Conservation (phyloP, 2,329 filamentous ascomycete genomes). For the Epichloe baconii region DNA sequence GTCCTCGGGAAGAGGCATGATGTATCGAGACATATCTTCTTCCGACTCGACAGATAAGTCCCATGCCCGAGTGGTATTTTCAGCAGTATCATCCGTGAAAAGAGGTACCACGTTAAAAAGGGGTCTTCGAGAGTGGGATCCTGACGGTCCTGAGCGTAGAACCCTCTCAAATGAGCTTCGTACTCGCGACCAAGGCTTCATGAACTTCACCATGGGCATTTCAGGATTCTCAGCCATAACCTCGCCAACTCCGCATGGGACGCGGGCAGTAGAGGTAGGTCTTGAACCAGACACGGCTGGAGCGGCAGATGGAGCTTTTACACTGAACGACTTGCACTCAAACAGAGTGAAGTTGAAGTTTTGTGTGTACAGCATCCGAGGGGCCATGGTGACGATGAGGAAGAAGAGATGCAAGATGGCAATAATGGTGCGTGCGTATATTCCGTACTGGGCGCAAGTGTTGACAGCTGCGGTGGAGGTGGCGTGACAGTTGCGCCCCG, state of each 20-base stretch:
- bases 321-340: too few relatives aligned
- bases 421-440: not conserved
- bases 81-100: constrained; percentile 42
- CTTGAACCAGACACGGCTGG: constrained; percentile 22
- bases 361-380: too few relatives aligned
- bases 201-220: constrained; percentile 40
- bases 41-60: constrained; percentile 42
- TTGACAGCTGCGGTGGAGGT: not conserved
- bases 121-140: constrained; percentile 42
- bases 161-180: constrained; percentile 50
- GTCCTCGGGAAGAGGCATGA: too few relatives aligned
- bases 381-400: not conserved
- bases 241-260: constrained; percentile 30
- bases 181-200: constrained; percentile 56
- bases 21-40: constrained; percentile 36
- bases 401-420: not conserved
- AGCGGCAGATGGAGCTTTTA: not conserved
- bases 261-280: constrained; percentile 33
- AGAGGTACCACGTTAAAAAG: constrained; percentile 52
- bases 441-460: not conserved
- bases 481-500: too few relatives aligned
- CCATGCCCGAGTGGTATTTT: constrained; percentile 50
- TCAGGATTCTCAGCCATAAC: constrained; percentile 40
- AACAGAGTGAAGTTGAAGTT: too few relatives aligned
- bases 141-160: constrained; percentile 55